Evolutionary conservation across 805 yeast genomes (phyloP), one percentile per base, ranked within the genome.

Genomic region (Yarrowia phangngaensis): DNA sequence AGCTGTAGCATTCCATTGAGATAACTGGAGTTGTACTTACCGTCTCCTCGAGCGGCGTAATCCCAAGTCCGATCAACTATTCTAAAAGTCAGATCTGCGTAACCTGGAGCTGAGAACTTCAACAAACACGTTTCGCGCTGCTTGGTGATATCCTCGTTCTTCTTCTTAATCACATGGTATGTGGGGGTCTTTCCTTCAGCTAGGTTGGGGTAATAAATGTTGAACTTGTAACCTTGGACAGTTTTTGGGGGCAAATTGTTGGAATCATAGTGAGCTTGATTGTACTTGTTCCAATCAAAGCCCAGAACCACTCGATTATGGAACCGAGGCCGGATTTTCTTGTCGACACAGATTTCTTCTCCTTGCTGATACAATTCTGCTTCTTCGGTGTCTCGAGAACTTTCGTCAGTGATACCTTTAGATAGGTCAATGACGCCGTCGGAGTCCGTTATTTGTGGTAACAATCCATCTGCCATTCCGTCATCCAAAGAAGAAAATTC

Each of bases 1-100:
- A 67, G 56, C 51, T 60, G 61, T 13, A 67, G 48, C 3, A 61
- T 58, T 3, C 71, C 71, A 34, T 63, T 56, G 22, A 62, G 65
- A 52, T 66, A 67, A 28, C 57, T 58, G 29, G 60, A 55, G 28
- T 41, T 52, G 38, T 61, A 66, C 40, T 61, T 64, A 8, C 56
- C 55, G 11, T 54, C 56, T 13, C 55, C 41, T 38, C 59, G 56
- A 14, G 59, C 51, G 4, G 58, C 54, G 24, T 53, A 54, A 47
- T 68, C 69, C 71, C 71, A 67, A 5, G 60, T 65, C 20, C 55
- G 46, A 38, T 65, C 63, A 11, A 63, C 58, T 2, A 67, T 63
- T 8, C 65, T 41, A 47, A 67, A 67, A 7, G 63, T 63, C 16
- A 67, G 28, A 31, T 63, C 64, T 20, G 59, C 61, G 49, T 67